Percentiles rank a stretch among this genome's conserved stretches.
phyloP scores from a whole-genome alignment of 257 asterid genomes.

The Capsicum rhomboideum region DNA sequence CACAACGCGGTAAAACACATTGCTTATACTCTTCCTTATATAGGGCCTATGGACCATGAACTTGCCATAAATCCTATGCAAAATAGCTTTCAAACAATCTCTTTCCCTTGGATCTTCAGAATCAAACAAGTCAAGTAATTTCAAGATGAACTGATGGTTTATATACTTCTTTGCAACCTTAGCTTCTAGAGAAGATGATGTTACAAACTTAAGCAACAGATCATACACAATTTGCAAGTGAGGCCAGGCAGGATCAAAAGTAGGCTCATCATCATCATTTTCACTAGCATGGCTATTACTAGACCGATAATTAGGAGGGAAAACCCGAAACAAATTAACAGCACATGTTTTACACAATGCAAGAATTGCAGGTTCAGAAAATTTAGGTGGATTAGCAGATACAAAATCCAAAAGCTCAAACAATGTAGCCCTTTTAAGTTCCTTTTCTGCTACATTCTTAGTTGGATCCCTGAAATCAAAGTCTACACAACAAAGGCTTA shows the following conservation, averaged over 20 bases:
- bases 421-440: constrained; percentile 59
- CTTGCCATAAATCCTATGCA: constrained; percentile 83
- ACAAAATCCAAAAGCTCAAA: constrained; percentile 75
- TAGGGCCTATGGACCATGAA: constrained; percentile 76
- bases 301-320: constrained; percentile 52
- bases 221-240: constrained; percentile 78
- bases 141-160: constrained; percentile 49
- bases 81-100: constrained; percentile 64
- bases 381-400: constrained; percentile 48
- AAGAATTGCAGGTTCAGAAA: constrained; percentile 59
- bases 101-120: constrained; percentile 92
- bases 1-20: constrained; percentile 55
- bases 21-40: constrained; percentile 60
- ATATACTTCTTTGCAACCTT: constrained; percentile 69
- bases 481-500: constrained; percentile 74
- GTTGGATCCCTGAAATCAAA: constrained; percentile 66
- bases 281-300: constrained; percentile 20
- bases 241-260: constrained; percentile 79
- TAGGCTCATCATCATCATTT: constrained; percentile 63
- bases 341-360: constrained; percentile 82
- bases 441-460: constrained; percentile 50
- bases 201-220: constrained; percentile 60
- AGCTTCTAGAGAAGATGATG: constrained; percentile 54
- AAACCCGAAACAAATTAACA: constrained; percentile 58
- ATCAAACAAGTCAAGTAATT: constrained; percentile 62